These are phyloP conservation scores for Citrullus colocynthis DNA, from an alignment of 306 rosid genomes.

Conservation along the genomic window DNA sequence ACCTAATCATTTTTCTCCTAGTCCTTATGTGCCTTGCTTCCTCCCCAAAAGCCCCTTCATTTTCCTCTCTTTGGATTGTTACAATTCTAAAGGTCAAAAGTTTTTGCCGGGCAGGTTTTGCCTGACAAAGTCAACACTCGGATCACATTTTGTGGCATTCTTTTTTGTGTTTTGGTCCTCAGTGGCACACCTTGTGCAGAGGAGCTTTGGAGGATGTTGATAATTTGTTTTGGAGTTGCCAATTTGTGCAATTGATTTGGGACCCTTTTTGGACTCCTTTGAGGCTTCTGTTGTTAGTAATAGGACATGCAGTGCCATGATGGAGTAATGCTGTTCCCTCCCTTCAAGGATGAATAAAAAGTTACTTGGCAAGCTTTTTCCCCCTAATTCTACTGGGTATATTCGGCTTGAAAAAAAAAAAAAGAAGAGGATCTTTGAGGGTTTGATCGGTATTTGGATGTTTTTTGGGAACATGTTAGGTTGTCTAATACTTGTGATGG, in stretches of 20 bases:
- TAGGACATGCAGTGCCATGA: background rate
- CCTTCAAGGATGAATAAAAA: background rate
- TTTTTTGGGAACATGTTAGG: background rate
- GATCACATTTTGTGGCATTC: background rate
- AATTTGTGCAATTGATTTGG: background rate
- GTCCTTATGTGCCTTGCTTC: no score
- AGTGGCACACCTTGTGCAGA: background rate
- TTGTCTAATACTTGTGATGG: background rate
- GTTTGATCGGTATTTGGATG: background rate
- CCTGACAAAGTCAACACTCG: background rate
- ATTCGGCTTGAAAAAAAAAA: background rate
- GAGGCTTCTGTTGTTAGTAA: background rate
- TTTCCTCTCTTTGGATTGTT: no score
- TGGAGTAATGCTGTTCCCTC: background rate
- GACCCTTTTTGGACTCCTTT: background rate
- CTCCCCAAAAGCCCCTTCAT: no score
- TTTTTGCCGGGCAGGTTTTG: no score
- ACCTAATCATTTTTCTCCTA: no score
- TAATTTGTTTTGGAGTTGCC: background rate
- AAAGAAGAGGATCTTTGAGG: background rate
- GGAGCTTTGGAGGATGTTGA: background rate
- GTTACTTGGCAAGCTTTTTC: background rate
- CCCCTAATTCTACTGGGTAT: background rate
- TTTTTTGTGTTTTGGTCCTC: background rate
- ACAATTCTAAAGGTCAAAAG: no score